Conservation (phyloP, 1,139 yeast genomes). For the Protomyces lactucae-debilis region DNA sequence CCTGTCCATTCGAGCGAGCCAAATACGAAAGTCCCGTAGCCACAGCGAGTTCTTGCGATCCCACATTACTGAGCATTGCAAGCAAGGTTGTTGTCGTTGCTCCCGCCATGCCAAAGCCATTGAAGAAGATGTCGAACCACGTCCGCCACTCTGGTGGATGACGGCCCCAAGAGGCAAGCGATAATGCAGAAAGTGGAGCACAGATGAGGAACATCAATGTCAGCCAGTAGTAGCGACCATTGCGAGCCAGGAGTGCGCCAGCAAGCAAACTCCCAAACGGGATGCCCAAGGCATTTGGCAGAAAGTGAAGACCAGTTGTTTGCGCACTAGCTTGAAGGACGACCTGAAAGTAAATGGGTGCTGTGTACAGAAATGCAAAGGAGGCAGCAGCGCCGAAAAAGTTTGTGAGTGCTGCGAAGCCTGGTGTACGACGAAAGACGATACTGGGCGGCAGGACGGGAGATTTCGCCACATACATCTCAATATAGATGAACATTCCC, state of each 20-base stretch:
- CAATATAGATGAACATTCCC: slow-evolving; percentile 48
- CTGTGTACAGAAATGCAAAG: slow-evolving; percentile 55
- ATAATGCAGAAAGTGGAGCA: slow-evolving; percentile 9
- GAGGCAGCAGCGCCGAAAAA: slow-evolving; percentile 59
- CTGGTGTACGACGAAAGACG: slow-evolving; percentile 28
- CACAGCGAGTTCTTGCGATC: slow-evolving; percentile 32
- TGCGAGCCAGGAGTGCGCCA: slow-evolving; percentile 41
- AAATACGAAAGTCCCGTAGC: slow-evolving; percentile 34
- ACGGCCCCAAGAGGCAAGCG: slow-evolving; percentile 13
- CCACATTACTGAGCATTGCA: slow-evolving; percentile 25
- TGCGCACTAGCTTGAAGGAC: slow-evolving; percentile 30
- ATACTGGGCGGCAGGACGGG: slow-evolving; percentile 46
- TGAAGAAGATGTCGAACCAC: slow-evolving; percentile 30
- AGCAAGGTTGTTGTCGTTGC: slow-evolving; percentile 24
- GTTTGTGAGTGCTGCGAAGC: slow-evolving; percentile 41
- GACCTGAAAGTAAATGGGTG: slow-evolving; percentile 42
- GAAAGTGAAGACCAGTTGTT: slow-evolving; percentile 33
- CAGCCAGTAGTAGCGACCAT: slow-evolving; percentile 52
- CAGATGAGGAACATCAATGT: slow-evolving; percentile 5
- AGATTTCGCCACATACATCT: slow-evolving; percentile 53
- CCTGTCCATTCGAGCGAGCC: slow-evolving; percentile 33
- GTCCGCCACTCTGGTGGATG: slow-evolving; percentile 16
- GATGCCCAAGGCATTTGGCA: slow-evolving; percentile 33
- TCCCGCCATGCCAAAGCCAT: slow-evolving; percentile 33
- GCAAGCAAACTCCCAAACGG: slow-evolving; percentile 33